phyloP scores from a whole-genome alignment of 345 rosid genomes.

The Punica granatum region DNA sequence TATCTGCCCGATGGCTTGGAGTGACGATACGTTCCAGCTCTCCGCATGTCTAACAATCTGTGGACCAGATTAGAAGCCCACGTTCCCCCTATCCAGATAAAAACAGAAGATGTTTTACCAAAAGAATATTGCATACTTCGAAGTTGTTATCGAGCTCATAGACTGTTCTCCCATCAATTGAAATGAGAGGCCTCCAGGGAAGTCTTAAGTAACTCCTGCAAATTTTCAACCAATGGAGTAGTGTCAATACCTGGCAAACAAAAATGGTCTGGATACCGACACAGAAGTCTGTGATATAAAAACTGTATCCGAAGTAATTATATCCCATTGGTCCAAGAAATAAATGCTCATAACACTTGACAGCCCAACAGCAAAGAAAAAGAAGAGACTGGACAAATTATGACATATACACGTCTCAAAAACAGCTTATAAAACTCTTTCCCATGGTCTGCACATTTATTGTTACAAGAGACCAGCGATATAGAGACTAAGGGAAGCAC shows the following conservation, averaged over 20 bases:
- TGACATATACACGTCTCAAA: too few species aligned
- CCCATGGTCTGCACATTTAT: neutral
- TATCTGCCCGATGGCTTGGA: conserved; percentile 71
- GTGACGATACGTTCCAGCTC: conserved; percentile 73
- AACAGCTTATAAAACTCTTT: neutral
- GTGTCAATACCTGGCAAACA: neutral
- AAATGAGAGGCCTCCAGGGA: conserved; percentile 75
- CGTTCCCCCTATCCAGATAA: neutral
- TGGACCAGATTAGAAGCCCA: neutral
- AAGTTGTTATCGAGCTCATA: conserved; percentile 48
- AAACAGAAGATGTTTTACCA: neutral
- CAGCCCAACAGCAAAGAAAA: too few species aligned
- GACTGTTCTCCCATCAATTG: conserved; percentile 50
- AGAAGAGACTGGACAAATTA: too few species aligned
- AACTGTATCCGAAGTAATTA: neutral
- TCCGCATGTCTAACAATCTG: conserved; percentile 76
- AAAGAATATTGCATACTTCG: conserved; percentile 28
- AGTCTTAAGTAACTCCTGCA: conserved; percentile 77
- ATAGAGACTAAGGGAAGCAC: conserved; percentile 24
- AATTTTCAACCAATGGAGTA: neutral
- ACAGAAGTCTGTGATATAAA: neutral
- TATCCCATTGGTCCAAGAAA: neutral
- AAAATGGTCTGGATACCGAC: neutral
- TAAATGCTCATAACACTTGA: neutral
- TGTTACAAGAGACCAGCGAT: neutral